Conservation (phyloP, 2,329 filamentous ascomycete genomes). For the Mariannaea sp. region DNA sequence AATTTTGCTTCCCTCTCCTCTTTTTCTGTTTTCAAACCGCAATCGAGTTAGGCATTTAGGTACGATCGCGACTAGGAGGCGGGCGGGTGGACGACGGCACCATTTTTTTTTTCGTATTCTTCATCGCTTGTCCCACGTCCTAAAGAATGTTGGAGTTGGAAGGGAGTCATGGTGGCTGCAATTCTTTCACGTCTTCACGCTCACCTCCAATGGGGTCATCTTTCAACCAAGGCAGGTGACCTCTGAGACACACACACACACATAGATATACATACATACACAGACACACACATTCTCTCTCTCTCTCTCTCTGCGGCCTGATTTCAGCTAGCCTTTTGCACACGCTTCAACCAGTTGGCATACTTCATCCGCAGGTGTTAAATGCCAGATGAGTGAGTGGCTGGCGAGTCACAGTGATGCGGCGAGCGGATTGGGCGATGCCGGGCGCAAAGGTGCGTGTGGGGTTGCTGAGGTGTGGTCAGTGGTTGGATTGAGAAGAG, state of each 20-base stretch:
- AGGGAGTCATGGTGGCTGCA: neutral
- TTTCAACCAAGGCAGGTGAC: neutral
- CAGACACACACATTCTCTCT: neutral
- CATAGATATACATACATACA: neutral
- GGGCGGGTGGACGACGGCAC: neutral
- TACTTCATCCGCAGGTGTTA: slow-evolving; percentile 15
- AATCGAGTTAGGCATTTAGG: too few relatives aligned
- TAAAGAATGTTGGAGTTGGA: too few relatives aligned
- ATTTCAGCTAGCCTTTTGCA: too few relatives aligned
- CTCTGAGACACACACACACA: neutral
- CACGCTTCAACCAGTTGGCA: neutral
- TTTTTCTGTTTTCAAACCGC: neutral
- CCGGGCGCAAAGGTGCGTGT: slow-evolving; percentile 4
- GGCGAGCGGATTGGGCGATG: slow-evolving; percentile 27
- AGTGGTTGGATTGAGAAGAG: neutral
- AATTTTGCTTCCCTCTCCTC: neutral
- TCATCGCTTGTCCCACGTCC: too few relatives aligned
- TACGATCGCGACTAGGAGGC: neutral
- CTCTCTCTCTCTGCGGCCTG: too few relatives aligned
- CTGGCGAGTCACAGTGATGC: slow-evolving; percentile 22
- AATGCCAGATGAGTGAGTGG: slow-evolving; percentile 16
- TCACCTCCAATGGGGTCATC: neutral
- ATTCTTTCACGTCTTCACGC: neutral
- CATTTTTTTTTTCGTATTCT: too few relatives aligned
- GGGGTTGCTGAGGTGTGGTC: slow-evolving; percentile 5